A percentile compares a stretch with the other conserved stretches of the same genome.
Evolutionary conservation across 306 rosid species (phyloP).

Genomic region (Medicago lupulina): DNA sequence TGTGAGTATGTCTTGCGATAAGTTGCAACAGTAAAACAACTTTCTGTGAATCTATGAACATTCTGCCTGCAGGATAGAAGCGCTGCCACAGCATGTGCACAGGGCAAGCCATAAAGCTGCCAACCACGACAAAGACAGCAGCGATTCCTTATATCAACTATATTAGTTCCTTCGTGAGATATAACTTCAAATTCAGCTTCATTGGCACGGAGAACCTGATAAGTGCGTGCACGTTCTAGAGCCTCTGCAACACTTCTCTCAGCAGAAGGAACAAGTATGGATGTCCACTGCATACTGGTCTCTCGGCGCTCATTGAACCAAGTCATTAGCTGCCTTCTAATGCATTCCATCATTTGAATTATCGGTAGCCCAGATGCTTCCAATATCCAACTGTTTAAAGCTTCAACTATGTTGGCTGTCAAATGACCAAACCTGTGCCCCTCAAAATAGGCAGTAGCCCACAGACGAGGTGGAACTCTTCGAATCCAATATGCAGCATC

Average conservation of each 20-base stretch:
- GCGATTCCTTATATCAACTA: conserved; percentile 80
- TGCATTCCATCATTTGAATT: conserved; percentile 91
- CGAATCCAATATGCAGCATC: conserved; percentile 89
- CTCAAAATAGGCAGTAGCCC: conserved; percentile 92
- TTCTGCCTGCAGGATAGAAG: conserved; percentile 88
- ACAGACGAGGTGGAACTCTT: conserved; percentile 73
- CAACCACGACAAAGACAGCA: conserved; percentile 84
- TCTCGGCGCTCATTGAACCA: conserved; percentile 92
- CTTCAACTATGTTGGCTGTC: conserved; percentile 76
- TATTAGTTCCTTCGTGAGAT: conserved; percentile 75
- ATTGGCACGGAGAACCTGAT: conserved; percentile 88
- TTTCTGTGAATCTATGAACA: conserved; percentile 86
- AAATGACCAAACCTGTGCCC: conserved; percentile 82
- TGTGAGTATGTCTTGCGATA: conserved; percentile 87
- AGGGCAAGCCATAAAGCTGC: conserved; percentile 90
- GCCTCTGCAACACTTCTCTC: conserved; percentile 83
- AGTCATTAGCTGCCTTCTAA: conserved; percentile 88
- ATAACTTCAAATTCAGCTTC: conserved; percentile 91
- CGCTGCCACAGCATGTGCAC: conserved; percentile 93
- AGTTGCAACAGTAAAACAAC: conserved; percentile 86
- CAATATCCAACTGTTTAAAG: conserved; percentile 74
- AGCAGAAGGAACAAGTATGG: conserved; percentile 82
- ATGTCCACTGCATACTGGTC: conserved; percentile 91
- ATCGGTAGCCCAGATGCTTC: conserved; percentile 91
- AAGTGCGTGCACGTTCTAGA: conserved; percentile 79